Conservation (phyloP, 345 rosid species). For the Camelina hispida region DNA sequence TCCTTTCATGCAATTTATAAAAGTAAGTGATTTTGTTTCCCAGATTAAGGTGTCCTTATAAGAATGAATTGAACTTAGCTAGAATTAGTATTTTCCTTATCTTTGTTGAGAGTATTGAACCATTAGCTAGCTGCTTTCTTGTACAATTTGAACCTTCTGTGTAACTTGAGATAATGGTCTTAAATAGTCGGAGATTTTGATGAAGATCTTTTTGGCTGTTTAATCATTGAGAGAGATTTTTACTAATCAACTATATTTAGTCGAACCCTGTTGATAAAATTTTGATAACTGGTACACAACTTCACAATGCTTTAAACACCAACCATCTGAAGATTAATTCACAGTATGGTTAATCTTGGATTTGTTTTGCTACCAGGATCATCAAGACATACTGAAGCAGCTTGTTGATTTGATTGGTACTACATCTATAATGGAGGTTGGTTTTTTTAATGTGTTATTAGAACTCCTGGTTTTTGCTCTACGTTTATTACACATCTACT, state of each 20-base stretch:
- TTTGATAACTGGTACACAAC: background rate
- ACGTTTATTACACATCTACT: slow-evolving; percentile 1
- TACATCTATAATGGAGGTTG: slow-evolving; percentile 96
- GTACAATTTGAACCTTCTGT: slow-evolving; percentile 20
- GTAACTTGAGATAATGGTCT: slow-evolving; percentile 25
- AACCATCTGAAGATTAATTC: slow-evolving; percentile 24
- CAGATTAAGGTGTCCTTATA: background rate
- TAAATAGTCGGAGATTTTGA: slow-evolving; percentile 12
- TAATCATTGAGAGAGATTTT: slow-evolving; percentile 23
- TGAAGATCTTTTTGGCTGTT: slow-evolving; percentile 6
- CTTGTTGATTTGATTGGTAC: slow-evolving; percentile 90
- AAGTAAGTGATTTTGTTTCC: slow-evolving; percentile 54
- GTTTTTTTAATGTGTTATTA: slow-evolving; percentile 30
- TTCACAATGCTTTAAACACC: slow-evolving; percentile 21
- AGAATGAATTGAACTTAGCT: slow-evolving; percentile 26
- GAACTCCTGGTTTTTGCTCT: slow-evolving; percentile 17
- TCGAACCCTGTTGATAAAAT: slow-evolving; percentile 4
- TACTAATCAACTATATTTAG: slow-evolving; percentile 22
- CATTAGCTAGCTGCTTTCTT: slow-evolving; percentile 26
- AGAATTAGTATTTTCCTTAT: slow-evolving; percentile 9
- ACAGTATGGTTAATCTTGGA: slow-evolving; percentile 29
- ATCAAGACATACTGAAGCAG: slow-evolving; percentile 67
- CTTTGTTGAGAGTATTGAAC: slow-evolving; percentile 9
- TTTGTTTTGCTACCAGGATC: slow-evolving; percentile 61
- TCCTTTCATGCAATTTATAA: slow-evolving; percentile 75